These are phyloP conservation scores for Erodium texanum DNA, from an alignment of 441 rosid genomes.

Conservation along the genomic window DNA sequence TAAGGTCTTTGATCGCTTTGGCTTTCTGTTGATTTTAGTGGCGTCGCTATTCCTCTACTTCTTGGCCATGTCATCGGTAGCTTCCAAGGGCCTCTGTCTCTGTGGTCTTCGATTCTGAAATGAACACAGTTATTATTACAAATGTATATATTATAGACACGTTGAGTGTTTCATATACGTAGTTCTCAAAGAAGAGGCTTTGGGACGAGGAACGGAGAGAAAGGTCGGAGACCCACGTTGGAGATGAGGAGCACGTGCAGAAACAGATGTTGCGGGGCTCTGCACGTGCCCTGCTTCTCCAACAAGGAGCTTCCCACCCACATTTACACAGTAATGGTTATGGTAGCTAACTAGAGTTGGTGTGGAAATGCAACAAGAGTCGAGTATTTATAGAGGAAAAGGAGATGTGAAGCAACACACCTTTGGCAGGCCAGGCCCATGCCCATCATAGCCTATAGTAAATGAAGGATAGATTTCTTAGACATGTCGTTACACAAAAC, in stretches of 20 bases:
- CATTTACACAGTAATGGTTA: background rate
- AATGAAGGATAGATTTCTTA: too few relatives aligned
- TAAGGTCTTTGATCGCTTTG: too few relatives aligned
- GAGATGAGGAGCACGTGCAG: background rate
- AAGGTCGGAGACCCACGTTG: background rate
- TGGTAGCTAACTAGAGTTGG: background rate
- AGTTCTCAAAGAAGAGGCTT: too few relatives aligned
- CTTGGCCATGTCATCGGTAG: too few relatives aligned
- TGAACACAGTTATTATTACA: too few relatives aligned
- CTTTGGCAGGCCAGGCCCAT: background rate
- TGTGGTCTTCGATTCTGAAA: too few relatives aligned
- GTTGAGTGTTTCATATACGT: too few relatives aligned
- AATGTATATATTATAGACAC: too few relatives aligned
- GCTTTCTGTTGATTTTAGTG: too few relatives aligned
- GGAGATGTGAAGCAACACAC: background rate
- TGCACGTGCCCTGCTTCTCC: conserved; percentile 99
- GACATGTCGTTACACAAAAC: too few relatives aligned
- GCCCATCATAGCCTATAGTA: background rate
- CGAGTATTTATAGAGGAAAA: background rate
- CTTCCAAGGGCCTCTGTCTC: too few relatives aligned
- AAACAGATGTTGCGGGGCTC: background rate
- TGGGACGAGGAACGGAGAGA: background rate
- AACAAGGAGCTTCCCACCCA: conserved; percentile 21
- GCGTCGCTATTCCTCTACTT: too few relatives aligned
- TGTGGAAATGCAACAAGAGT: background rate